These are phyloP conservation scores for Phialemonium atrogriseum DNA, from an alignment of 2,329 filamentous ascomycete genomes.

Conservation along the genomic window DNA sequence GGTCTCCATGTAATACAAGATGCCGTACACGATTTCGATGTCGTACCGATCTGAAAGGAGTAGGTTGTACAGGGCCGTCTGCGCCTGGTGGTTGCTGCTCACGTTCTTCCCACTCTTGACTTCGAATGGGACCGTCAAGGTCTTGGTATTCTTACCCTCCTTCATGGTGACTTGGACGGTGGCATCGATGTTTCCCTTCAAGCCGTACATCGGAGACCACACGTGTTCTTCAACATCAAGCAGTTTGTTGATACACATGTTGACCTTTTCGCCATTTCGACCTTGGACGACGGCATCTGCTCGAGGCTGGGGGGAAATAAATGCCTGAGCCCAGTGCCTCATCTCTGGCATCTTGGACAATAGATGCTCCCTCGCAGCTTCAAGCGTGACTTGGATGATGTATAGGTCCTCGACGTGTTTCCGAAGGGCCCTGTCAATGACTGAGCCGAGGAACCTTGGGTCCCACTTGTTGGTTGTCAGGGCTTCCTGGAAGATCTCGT, in stretches of 20 bases:
- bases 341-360: conserved; percentile 76
- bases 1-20: conserved; percentile 92
- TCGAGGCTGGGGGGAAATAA: conserved; percentile 61
- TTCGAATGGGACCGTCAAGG: conserved; percentile 84
- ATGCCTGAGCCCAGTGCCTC: conserved; percentile 73
- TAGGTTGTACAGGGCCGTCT: conserved; percentile 90
- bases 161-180: conserved; percentile 82
- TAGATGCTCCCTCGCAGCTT: conserved; percentile 70
- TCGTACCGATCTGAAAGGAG: conserved; percentile 92
- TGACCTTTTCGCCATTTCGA: conserved; percentile 65
- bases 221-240: conserved; percentile 96
- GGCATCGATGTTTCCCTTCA: conserved; percentile 97
- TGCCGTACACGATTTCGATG: conserved; percentile 79
- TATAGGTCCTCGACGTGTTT: conserved; percentile 85
- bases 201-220: conserved; percentile 94
- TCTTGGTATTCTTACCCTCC: conserved; percentile 57
- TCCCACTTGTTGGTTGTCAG: conserved; percentile 79
- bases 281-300: conserved; percentile 68
- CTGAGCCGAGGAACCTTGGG: conserved; percentile 51
- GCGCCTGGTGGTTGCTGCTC: conserved; percentile 76
- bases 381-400: conserved; percentile 68
- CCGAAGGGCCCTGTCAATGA: conserved; percentile 62
- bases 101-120: conserved; percentile 88
- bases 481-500: conserved; percentile 91
- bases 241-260: conserved; percentile 83